Evolutionary conservation across 441 rosid genomes (phyloP), one percentile per base, ranked within the genome.

Genomic region (Brassica hybrid): DNA sequence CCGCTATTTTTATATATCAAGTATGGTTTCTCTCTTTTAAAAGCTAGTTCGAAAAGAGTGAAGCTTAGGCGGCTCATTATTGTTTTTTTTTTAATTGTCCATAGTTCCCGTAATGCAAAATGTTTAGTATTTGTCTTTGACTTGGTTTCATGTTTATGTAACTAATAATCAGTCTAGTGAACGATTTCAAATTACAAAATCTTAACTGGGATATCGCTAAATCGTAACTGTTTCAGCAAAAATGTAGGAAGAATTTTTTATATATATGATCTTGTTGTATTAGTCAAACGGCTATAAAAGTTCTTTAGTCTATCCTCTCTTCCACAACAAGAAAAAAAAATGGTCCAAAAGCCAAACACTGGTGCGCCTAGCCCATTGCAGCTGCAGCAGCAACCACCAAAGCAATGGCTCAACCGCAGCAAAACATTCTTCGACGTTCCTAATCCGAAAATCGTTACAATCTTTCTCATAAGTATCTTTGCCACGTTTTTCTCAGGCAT

Each of bases 401-500:
- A 14, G 14, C 9, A 2, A 5, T 59, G 25, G 74, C 58, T 71
- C 16, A 30, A 38, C 16, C 9, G 9, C 17, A 27, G 12, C 60
- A 64, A 25, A 41, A 17, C 80, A 17, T 72, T 57, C 13, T 32
- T 77, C 2, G 27, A 65, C 5, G 54, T 77, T 27, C 69, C 58
- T 7, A 52, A 66, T 14, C 68, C 43, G 7, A 71, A 27, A 30
- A 66, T 77, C 6, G 38, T 54, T 4, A 16, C 0, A 52, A 7
- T 52, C 58, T 52, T 52, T 52, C 21, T 52, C 58, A 52, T 64
- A 30, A 73, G 84, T 72, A 76, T 83, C 62, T 17, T 60, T 8
- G 67, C 67, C 16, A 75, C 82, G 17, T 77, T 72, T 67, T 56
- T 4, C 43, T 70, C 72, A 14, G 84, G 79, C 69, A n/a, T 66